Evolutionary conservation across 2,329 filamentous ascomycete genomes (phyloP), one percentile per base, ranked within the genome.

Genomic region (Fusarium caatingaense): DNA sequence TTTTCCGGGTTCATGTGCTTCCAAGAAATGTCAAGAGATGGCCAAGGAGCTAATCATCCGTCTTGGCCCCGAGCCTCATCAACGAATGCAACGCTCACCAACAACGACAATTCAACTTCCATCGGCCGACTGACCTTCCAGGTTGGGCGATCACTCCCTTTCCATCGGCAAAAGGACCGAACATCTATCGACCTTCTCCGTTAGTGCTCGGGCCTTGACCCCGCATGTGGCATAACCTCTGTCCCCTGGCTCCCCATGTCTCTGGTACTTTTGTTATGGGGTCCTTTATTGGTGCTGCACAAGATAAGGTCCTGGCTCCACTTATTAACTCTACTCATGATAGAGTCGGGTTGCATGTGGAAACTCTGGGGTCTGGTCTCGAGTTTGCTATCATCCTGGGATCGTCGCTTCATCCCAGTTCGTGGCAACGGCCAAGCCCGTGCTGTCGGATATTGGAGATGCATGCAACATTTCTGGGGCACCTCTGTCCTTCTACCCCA

Each of bases 71-170:
- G 54, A 56, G 54, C 54, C 54, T 56, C 54, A 56, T 37, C 10
- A 10, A 37, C 34, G 34, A 21, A 12, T 54, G 27, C 21, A 44
- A 44, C 37, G 27, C 40, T 32, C 51, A 20, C 25, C 16, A 13
- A 27, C 25, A 42, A 27, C 13, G 34, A 27, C 23, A 37, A n/a
- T 37, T 12, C 34, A 37, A n/a, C 18, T 37, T 37, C 34, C 34
- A 37, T 67, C 64, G 58, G 53, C 64, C 58, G 65, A 64, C 58
- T 54, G 25, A 70, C 68, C 68, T 70, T 64, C 68, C 68, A 37
- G 44, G 63, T 70, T 71, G 30, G 54, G 68, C 18, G 30, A 40
- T 47, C 45, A 47, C 28, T 28, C 45, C 34, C 34, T 20, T 20
- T 6, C 12, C 53, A 27, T 40, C 55, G 49, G 63, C 63, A 70